Base-by-base conservation (phyloP, 192 early-diverging fungal genomes). In the Phycomyces nitens region DNA sequence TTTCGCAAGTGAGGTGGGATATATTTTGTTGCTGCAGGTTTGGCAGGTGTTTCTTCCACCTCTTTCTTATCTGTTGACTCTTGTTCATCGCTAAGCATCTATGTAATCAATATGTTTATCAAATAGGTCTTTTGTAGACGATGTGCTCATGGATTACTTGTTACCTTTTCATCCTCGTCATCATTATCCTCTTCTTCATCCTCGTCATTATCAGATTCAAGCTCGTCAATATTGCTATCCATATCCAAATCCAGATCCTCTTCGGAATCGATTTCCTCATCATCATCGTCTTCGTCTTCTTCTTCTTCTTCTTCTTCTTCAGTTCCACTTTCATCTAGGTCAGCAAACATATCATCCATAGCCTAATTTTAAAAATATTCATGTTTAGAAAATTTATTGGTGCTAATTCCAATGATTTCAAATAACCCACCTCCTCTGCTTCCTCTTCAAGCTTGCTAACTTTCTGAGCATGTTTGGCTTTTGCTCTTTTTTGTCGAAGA, bases 1-100 rank as follows among this genome's bases (percentile, higher is more conserved):
- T 66, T 76, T 53, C 94, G 89, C 18, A 98, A 77, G 53, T 94
- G 88, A 40, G 96, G 95, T 21, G 96, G 96, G 18, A 97, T 73
- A 63, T 99, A 99, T 73, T 91, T 92, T 26, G 69, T 22, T 22
- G 59, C 22, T 43, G 34, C 18, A 38, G 22, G 29, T 16, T 18
- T 21, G 11, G 39, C 38, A 3, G 27, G 41, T 60, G 52, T 54
- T 26, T 65, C 38, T 12, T 64, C 12, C 22, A 21, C 52, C n/a
- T 72, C 54, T 29, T 67, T 64, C 24, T 65, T 53, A 7, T 69
- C 66, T 21, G 65, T 58, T 16, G 24, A 40, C 10, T 75, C 73
- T 42, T 73, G 68, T 18, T 71, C 49, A 39, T 76, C 70, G 9
- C 55, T 47, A 2, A 11, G 12, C 3, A 47, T n/a, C 44, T 47